phyloP scores from a whole-genome alignment of 179 eudicot genomes.

The Actinidia arguta region DNA sequence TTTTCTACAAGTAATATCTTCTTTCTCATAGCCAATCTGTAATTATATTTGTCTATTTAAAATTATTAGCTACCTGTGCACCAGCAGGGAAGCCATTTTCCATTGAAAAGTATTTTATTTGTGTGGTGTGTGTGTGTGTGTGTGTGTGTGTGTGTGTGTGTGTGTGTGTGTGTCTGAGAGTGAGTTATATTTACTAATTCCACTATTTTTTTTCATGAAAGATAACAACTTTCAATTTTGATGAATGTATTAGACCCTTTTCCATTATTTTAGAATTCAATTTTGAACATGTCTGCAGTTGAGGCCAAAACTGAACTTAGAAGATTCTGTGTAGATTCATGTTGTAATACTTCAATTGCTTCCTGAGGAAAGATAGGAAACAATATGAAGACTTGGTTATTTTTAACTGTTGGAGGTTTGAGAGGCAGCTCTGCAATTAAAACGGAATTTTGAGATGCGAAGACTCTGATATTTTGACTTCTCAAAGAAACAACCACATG shows the following conservation, averaged over 20 bases:
- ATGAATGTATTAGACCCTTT: too few relatives aligned
- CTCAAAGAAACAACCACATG: neutral
- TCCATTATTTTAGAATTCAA: neutral
- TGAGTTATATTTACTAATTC: neutral
- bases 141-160: too few relatives aligned
- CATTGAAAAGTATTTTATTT: neutral
- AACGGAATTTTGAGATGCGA: neutral
- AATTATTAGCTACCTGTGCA: neutral
- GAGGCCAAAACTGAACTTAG: neutral
- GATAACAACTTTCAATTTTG: too few relatives aligned
- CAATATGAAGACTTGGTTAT: neutral
- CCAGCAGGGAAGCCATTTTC: neutral
- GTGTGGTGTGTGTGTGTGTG: too few relatives aligned
- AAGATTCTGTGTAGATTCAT: neutral
- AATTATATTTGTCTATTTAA: neutral
- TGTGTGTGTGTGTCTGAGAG: too few relatives aligned
- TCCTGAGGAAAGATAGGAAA: neutral
- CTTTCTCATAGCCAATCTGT: conserved; percentile 4
- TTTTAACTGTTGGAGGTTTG: neutral
- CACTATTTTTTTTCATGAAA: too few relatives aligned
- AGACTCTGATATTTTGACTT: neutral
- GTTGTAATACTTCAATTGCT: neutral
- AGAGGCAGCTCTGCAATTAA: conserved; percentile 1
- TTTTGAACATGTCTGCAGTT: neutral
- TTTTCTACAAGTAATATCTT: too few relatives aligned